Conservation (phyloP, 192 early-diverging fungal genomes). For the Coemansia sp. region DNA sequence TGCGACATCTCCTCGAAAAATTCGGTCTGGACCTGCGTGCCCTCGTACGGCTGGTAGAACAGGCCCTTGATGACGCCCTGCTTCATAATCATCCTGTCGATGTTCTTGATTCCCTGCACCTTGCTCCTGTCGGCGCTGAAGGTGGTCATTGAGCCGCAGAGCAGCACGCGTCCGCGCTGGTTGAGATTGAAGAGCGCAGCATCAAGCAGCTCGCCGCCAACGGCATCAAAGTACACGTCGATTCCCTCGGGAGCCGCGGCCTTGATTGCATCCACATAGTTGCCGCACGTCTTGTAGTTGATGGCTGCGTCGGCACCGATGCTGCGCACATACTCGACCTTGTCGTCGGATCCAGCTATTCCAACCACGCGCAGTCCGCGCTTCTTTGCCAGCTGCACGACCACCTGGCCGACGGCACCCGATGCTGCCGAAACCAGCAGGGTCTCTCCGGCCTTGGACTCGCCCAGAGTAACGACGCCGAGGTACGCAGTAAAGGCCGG, state of each 20-base stretch:
- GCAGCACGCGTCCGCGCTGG: slow-evolving; percentile 61
- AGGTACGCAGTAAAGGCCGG: slow-evolving; percentile 76
- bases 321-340: slow-evolving; percentile 65
- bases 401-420: slow-evolving; percentile 75
- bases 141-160: slow-evolving; percentile 73
- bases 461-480: slow-evolving; percentile 59
- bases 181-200: slow-evolving; percentile 64
- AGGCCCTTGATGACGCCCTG: slow-evolving; percentile 64
- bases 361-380: slow-evolving; percentile 81
- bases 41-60: slow-evolving; percentile 53
- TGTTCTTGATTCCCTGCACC: slow-evolving; percentile 56
- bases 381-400: slow-evolving; percentile 76
- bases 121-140: slow-evolving; percentile 50
- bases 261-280: slow-evolving; percentile 49
- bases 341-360: slow-evolving; percentile 78
- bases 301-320: slow-evolving; percentile 80
- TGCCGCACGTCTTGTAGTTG: slow-evolving; percentile 86
- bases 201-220: slow-evolving; percentile 79
- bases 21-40: slow-evolving; percentile 46
- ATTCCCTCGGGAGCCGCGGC: slow-evolving; percentile 72
- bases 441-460: slow-evolving; percentile 79
- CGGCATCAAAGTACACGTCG: slow-evolving; percentile 85
- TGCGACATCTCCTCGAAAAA: slow-evolving; percentile 56
- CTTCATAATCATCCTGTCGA: slow-evolving; percentile 54
- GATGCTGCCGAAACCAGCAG: slow-evolving; percentile 78